These are phyloP conservation scores for Quercus tomentella DNA, from an alignment of 331 rosid genomes.

Conservation along the genomic window DNA sequence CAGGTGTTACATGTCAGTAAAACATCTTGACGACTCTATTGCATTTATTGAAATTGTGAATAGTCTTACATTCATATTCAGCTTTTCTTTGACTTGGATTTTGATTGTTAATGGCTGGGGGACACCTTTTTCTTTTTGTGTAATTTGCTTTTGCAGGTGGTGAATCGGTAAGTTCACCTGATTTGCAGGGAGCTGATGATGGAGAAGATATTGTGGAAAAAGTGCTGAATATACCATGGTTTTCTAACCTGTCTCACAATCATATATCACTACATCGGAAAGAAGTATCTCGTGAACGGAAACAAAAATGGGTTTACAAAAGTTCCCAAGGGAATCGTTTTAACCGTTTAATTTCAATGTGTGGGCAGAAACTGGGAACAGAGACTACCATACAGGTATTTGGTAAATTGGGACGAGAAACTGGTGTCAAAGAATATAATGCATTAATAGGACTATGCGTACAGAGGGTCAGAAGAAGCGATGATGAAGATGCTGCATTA, in stretches of 20 bases:
- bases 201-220: conserved; percentile 22
- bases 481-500: conserved; percentile 40
- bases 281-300: conserved; percentile 51
- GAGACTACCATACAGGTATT: conserved; percentile 38
- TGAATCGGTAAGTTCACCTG: conserved; percentile 19
- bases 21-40: not conserved
- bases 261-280: conserved; percentile 28
- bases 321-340: conserved; percentile 39
- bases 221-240: conserved; percentile 34
- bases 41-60: not conserved
- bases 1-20: not conserved
- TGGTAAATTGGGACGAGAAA: conserved; percentile 54
- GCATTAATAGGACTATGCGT: conserved; percentile 50
- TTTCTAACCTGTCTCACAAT: conserved; percentile 21
- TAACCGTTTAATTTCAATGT: conserved; percentile 27
- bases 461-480: conserved; percentile 48
- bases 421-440: conserved; percentile 53
- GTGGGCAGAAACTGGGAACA: conserved; percentile 53
- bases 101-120: not conserved
- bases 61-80: not conserved
- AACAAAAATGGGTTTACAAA: conserved; percentile 38
- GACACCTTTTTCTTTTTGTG: not conserved
- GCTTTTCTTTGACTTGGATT: not conserved
- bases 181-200: conserved; percentile 22
- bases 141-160: conserved; percentile 38